A percentile compares a stretch with the other conserved stretches of the same genome.
These are phyloP conservation scores for Beta macrorhiza DNA, from an alignment of 179 eudicot genomes.

Conservation along the genomic window DNA sequence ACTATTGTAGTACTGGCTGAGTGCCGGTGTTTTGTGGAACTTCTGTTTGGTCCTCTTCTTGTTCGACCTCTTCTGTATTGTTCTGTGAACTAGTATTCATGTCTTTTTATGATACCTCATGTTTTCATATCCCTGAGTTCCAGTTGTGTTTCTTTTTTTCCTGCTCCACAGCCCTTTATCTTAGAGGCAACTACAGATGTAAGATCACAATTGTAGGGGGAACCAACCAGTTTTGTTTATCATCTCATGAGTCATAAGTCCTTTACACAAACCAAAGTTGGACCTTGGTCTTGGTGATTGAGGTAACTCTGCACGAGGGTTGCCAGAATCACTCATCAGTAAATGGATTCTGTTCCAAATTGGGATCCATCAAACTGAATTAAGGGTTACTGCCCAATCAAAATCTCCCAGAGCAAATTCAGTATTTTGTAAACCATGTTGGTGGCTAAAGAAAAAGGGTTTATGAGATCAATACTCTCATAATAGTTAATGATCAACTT, in stretches of 20 bases:
- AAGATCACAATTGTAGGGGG: neutral
- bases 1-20: neutral
- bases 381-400: neutral
- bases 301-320: neutral
- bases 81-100: neutral
- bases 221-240: neutral
- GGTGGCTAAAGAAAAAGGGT: neutral
- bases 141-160: neutral
- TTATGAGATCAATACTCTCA: neutral
- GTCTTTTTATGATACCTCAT: neutral
- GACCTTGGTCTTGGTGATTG: neutral
- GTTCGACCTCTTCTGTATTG: neutral
- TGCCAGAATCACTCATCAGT: no score
- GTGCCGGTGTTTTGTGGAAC: neutral
- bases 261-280: neutral
- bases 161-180: neutral
- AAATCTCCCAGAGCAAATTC: neutral
- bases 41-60: neutral
- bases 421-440: neutral
- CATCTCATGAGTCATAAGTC: neutral
- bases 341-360: no score
- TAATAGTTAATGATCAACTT: neutral
- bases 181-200: neutral
- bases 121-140: neutral
- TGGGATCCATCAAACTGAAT: neutral